phyloP scores from a whole-genome alignment of 2,329 filamentous ascomycete genomes.

The Hypoxylon sp. region DNA sequence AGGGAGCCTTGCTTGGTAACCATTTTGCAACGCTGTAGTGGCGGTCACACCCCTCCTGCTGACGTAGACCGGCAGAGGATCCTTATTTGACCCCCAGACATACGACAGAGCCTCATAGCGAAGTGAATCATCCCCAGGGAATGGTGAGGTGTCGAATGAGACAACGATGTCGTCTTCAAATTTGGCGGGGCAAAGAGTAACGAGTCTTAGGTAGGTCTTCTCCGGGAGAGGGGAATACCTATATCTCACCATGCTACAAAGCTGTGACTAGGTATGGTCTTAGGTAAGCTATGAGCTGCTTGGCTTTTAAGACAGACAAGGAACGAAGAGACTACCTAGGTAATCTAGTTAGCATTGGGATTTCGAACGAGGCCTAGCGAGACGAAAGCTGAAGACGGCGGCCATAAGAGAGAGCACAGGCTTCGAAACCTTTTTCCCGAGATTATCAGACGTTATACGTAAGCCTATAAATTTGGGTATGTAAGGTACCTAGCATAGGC shows the following conservation, averaged over 20 bases:
- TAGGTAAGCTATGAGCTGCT: too few relatives aligned
- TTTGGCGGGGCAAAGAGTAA: conserved; percentile 16
- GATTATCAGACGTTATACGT: too few relatives aligned
- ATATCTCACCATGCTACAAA: conserved; percentile 15
- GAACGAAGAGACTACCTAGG: too few relatives aligned
- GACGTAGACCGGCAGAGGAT: conserved; percentile 6
- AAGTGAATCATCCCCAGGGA: not conserved
- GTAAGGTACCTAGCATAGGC: too few relatives aligned
- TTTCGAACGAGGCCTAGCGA: too few relatives aligned
- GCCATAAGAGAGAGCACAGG: not conserved
- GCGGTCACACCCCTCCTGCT: not conserved
- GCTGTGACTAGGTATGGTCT: too few relatives aligned
- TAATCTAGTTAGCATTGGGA: too few relatives aligned
- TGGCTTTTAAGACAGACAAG: too few relatives aligned
- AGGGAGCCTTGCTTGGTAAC: not conserved
- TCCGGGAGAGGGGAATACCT: conserved; percentile 14
- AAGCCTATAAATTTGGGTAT: too few relatives aligned
- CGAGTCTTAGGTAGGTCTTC: conserved; percentile 23
- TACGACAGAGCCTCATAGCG: conserved; percentile 38
- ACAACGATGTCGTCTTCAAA: conserved; percentile 24
- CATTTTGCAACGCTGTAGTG: not conserved
- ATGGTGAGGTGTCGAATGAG: conserved; percentile 12
- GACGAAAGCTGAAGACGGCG: not conserved
- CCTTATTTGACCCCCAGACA: conserved; percentile 12
- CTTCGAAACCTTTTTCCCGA: too few relatives aligned